These are phyloP conservation scores for Aspergillus panamensis DNA, from an alignment of 495 filamentous ascomycete species.

Conservation along the genomic window DNA sequence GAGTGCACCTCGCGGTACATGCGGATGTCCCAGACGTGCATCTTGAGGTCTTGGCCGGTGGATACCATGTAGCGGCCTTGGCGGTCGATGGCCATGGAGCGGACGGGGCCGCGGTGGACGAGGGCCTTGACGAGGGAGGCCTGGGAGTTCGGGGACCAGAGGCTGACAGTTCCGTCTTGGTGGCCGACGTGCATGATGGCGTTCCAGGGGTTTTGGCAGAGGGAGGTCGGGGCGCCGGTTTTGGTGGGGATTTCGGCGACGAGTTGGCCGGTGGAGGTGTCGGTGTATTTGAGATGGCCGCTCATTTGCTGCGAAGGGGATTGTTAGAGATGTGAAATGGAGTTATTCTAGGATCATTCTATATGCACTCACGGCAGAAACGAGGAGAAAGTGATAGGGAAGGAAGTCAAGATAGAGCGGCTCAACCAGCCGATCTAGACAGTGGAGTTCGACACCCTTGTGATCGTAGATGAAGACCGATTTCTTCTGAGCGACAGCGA, in stretches of 20 bases:
- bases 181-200: conserved; percentile 88
- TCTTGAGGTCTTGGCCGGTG: conserved; percentile 82
- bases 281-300: conserved; percentile 89
- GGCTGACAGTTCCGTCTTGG: conserved; percentile 86
- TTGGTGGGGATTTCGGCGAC: conserved; percentile 80
- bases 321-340: conserved; percentile 3
- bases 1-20: conserved; percentile 89
- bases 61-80: conserved; percentile 95
- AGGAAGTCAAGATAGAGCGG: conserved; percentile 94
- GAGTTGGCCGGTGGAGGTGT: conserved; percentile 86
- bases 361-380: conserved; percentile 62
- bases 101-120: conserved; percentile 93
- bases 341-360: background rate
- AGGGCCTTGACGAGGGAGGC: conserved; percentile 87
- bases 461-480: conserved; percentile 93
- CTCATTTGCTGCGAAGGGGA: conserved; percentile 58
- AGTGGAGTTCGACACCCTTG: conserved; percentile 85
- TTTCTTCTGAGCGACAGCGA: conserved; percentile 98
- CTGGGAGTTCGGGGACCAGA: conserved; percentile 93
- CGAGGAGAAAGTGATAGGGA: conserved; percentile 92
- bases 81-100: conserved; percentile 78
- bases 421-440: conserved; percentile 82
- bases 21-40: conserved; percentile 95
- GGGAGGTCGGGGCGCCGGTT: conserved; percentile 75
- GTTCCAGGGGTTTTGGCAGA: conserved; percentile 85